A percentile compares a stretch with the other conserved stretches of the same genome.
phyloP scores from a whole-genome alignment of 257 asterid genomes.

The Solanum pimpinellifolium region DNA sequence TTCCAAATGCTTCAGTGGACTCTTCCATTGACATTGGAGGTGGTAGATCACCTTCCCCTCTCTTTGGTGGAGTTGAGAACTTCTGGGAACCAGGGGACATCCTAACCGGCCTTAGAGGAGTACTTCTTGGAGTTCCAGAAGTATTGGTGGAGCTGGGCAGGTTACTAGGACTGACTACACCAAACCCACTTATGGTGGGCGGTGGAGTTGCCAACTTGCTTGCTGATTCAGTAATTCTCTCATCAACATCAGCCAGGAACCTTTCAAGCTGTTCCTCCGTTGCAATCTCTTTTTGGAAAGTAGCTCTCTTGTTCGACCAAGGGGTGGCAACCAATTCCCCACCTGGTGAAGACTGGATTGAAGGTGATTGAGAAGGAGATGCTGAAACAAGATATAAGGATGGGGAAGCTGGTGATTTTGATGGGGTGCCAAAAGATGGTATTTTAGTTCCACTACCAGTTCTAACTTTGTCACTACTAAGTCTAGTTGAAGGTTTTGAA shows the following conservation, averaged over 20 bases:
- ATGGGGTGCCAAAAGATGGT: conserved; percentile 39
- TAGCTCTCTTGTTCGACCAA: conserved; percentile 63
- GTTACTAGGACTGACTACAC: conserved; percentile 52
- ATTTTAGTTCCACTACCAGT: conserved; percentile 35
- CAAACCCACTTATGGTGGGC: conserved; percentile 54
- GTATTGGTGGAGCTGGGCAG: conserved; percentile 47
- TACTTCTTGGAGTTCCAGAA: conserved; percentile 77
- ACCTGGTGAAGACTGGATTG: conserved; percentile 48
- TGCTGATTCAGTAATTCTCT: conserved; percentile 65
- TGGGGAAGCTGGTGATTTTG: conserved; percentile 73
- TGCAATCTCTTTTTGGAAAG: conserved; percentile 55
- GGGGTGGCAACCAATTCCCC: conserved; percentile 46
- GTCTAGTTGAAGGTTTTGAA: conserved; percentile 34
- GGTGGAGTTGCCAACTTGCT: conserved; percentile 76
- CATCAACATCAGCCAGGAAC: conserved; percentile 80
- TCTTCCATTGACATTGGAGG: conserved; percentile 93
- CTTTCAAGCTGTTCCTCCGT: conserved; percentile 66
- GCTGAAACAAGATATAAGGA: conserved; percentile 64
- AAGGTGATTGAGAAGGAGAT: conserved; percentile 36
- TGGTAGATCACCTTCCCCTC: conserved; percentile 89
- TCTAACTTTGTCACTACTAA: conserved; percentile 48
- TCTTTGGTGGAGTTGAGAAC: conserved; percentile 88
- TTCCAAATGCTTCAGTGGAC: conserved; percentile 60
- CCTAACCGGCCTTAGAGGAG: conserved; percentile 88
- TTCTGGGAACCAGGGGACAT: conserved; percentile 95